A percentile compares a stretch with the other conserved stretches of the same genome.
phyloP scores from a whole-genome alignment of 352 stramenopile species.

The Phytophthora meadii region DNA sequence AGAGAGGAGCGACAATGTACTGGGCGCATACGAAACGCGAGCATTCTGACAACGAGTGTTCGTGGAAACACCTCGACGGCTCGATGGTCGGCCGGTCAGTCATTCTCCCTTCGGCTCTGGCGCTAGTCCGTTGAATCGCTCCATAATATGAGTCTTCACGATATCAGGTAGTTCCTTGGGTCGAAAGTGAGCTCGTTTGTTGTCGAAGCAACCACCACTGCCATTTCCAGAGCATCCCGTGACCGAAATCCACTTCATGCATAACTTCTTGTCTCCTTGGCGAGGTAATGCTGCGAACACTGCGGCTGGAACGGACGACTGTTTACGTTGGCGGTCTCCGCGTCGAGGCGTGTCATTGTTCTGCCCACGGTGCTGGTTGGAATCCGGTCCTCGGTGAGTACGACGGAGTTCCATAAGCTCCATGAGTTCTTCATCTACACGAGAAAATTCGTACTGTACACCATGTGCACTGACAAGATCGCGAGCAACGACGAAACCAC shows the following conservation, averaged over 20 bases:
- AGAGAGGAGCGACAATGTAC: too few species aligned
- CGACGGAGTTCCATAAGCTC: slow-evolving; percentile 8
- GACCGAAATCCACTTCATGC: slow-evolving; percentile 7
- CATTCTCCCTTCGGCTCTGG: not conserved
- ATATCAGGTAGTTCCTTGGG: not conserved
- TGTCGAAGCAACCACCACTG: slow-evolving; percentile 6
- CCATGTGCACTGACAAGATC: not conserved
- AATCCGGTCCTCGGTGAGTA: not conserved
- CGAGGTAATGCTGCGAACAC: not conserved
- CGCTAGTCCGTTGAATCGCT: not conserved
- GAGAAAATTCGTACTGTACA: slow-evolving; percentile 8
- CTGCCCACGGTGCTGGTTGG: not conserved
- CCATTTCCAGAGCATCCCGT: slow-evolving; percentile 6
- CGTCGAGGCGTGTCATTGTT: not conserved
- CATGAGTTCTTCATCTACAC: slow-evolving; percentile 7
- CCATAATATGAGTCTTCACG: not conserved
- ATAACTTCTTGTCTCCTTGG: slow-evolving; percentile 8
- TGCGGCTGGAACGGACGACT: not conserved
- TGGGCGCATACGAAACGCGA: too few species aligned
- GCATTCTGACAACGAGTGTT: not conserved
- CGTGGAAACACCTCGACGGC: not conserved
- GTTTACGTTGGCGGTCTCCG: not conserved
- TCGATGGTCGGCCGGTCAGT: not conserved
- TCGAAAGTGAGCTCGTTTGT: slow-evolving; percentile 8
- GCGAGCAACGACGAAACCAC: not conserved